Conservation (phyloP, 2,329 filamentous ascomycete genomes). For the Coniella lustricola region DNA sequence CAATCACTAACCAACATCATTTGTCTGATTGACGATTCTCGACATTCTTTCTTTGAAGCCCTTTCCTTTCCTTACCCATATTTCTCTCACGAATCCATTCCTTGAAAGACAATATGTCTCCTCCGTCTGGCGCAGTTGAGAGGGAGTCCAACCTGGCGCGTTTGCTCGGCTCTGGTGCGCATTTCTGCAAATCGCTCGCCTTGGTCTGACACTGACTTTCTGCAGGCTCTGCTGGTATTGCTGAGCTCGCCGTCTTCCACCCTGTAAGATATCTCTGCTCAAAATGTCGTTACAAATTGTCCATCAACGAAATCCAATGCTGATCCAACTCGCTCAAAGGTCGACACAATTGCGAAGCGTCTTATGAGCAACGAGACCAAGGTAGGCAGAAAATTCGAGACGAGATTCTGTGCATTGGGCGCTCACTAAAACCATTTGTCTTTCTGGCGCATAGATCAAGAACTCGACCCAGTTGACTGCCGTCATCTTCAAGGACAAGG, state of each 20-base stretch:
- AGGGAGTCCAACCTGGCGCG: constrained; percentile 85
- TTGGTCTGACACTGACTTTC: constrained; percentile 9
- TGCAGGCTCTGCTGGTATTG: constrained; percentile 82
- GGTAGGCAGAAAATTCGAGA: constrained; percentile 33
- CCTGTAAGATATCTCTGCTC: constrained; percentile 51
- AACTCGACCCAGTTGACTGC: constrained; percentile 64
- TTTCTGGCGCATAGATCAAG: constrained; percentile 39
- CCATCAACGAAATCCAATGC: constrained; percentile 7
- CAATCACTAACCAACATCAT: constrained; percentile 3
- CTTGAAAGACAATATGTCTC: constrained; percentile 47
- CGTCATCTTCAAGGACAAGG: constrained; percentile 91
- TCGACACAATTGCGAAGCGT: constrained; percentile 97
- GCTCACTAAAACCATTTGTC: constrained; percentile 5
- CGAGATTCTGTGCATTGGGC: neutral
- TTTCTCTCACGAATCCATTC: neutral
- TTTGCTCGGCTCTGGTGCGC: constrained; percentile 78
- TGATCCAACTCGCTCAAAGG: constrained; percentile 41
- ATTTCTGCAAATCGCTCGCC: constrained; percentile 3
- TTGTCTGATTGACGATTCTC: constrained; percentile 2
- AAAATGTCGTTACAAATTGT: constrained; percentile 14
- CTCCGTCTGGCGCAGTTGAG: constrained; percentile 46
- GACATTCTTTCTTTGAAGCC: constrained; percentile 1
- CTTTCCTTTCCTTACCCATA: neutral
- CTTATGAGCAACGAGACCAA: constrained; percentile 96
- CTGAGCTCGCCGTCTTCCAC: constrained; percentile 89